Evolutionary conservation across 2,329 filamentous ascomycete species (phyloP).

Genomic region (Trichoderma citrinoviride): DNA sequence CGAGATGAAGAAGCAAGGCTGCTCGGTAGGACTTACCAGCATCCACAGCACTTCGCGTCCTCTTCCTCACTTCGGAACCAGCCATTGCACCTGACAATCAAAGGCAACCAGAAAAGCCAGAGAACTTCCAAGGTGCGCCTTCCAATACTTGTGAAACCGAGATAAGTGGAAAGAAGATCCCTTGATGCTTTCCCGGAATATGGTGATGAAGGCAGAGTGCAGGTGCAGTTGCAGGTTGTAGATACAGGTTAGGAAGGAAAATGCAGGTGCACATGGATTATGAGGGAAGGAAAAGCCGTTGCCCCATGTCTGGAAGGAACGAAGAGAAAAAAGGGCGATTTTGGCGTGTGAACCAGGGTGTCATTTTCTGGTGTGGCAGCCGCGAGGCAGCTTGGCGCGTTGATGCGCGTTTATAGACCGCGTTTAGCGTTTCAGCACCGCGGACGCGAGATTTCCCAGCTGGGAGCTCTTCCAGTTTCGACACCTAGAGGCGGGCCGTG

Average conservation of each 20-base stretch:
- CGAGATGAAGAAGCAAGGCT: background rate
- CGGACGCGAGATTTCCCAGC: background rate
- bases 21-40: slow-evolving; percentile 30
- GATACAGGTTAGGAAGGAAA: slow-evolving; percentile 11
- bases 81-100: slow-evolving; percentile 27
- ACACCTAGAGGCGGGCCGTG: slow-evolving; percentile 6
- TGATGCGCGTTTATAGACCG: slow-evolving; percentile 22
- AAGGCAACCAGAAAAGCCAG: background rate
- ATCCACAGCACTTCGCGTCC: slow-evolving; percentile 32
- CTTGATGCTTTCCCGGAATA: background rate
- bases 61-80: slow-evolving; percentile 37
- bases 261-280: slow-evolving; percentile 2
- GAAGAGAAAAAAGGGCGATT: slow-evolving; percentile 9
- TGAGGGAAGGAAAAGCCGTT: slow-evolving; percentile 16
- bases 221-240: background rate
- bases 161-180: background rate
- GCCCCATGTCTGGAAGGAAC: background rate
- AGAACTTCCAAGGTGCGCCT: slow-evolving; percentile 24
- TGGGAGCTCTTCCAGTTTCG: too few species aligned
- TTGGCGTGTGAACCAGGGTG: slow-evolving; percentile 18
- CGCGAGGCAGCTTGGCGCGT: slow-evolving; percentile 14
- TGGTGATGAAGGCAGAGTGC: background rate
- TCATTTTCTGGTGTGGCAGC: background rate
- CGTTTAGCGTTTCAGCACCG: background rate
- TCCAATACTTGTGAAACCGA: slow-evolving; percentile 16